Evolutionary conservation across 2,329 filamentous ascomycete genomes (phyloP).

Genomic region (Coniosporium tulheliwenetii): DNA sequence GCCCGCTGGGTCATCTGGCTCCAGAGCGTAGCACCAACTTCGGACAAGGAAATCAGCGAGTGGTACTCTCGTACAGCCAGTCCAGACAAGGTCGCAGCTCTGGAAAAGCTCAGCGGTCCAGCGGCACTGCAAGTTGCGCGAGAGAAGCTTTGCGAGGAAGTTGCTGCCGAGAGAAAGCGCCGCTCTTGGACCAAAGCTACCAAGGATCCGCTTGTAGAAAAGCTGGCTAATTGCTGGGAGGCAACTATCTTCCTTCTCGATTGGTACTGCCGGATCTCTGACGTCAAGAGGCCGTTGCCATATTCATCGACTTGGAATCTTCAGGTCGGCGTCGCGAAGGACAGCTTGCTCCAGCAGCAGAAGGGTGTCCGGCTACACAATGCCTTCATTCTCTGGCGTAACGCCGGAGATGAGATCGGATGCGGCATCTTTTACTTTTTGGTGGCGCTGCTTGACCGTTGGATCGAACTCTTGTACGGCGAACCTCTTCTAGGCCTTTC

Average conservation of each 20-base stretch:
- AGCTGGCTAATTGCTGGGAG: slow-evolving; percentile 35
- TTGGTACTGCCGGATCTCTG: slow-evolving; percentile 33
- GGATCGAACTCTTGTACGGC: slow-evolving; percentile 34
- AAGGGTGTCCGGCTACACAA: slow-evolving; percentile 40
- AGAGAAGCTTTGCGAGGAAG: slow-evolving; percentile 27
- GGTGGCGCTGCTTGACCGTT: slow-evolving; percentile 39
- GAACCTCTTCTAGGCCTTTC: slow-evolving; percentile 25
- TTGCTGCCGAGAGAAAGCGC: slow-evolving; percentile 28
- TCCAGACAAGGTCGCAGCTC: slow-evolving; percentile 16
- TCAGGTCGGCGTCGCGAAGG: slow-evolving; percentile 36
- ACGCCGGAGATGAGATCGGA: slow-evolving; percentile 37
- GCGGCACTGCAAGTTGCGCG: slow-evolving; percentile 32
- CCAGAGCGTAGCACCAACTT: slow-evolving; percentile 30
- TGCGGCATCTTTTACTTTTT: slow-evolving; percentile 39
- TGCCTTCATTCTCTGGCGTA: slow-evolving; percentile 41
- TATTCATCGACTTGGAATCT: slow-evolving; percentile 43
- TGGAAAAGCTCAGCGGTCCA: slow-evolving; percentile 30
- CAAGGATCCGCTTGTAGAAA: slow-evolving; percentile 29
- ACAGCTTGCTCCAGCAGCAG: slow-evolving; percentile 35
- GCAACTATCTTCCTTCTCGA: slow-evolving; percentile 38
- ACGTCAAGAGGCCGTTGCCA: slow-evolving; percentile 32
- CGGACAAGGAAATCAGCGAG: slow-evolving; percentile 31
- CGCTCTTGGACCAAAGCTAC: slow-evolving; percentile 26
- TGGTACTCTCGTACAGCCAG: slow-evolving; percentile 28
- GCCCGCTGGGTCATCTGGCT: slow-evolving; percentile 46